A percentile compares a stretch with the other conserved stretches of the same genome.
phyloP scores from a whole-genome alignment of 2,329 filamentous ascomycete species.

The Exophiala sp. region DNA sequence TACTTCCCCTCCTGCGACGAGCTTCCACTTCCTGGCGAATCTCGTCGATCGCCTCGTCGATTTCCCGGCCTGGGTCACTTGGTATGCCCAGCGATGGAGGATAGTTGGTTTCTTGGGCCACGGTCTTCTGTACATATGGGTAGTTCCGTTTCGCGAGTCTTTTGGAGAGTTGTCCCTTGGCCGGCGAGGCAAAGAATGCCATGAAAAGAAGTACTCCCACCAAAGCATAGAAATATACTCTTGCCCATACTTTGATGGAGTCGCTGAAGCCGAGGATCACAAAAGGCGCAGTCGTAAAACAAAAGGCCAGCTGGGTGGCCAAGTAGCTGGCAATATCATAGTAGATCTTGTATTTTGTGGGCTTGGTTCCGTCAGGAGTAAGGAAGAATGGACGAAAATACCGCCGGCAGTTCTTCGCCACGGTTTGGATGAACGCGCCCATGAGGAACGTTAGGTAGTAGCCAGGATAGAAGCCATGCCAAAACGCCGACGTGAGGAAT shows the following conservation, averaged over 20 bases:
- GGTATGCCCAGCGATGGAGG: constrained; percentile 71
- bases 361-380: constrained; percentile 63
- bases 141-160: constrained; percentile 53
- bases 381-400: constrained; percentile 90
- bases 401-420: constrained; percentile 87
- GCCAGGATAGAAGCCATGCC: constrained; percentile 96
- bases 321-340: constrained; percentile 77
- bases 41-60: constrained; percentile 72
- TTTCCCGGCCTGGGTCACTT: constrained; percentile 65
- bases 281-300: constrained; percentile 79
- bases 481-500: constrained; percentile 88
- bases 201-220: constrained; percentile 60
- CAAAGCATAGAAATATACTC: constrained; percentile 83
- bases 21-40: constrained; percentile 66
- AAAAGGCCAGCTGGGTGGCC: constrained; percentile 73
- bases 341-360: constrained; percentile 68
- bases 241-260: constrained; percentile 69
- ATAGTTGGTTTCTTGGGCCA: constrained; percentile 55
- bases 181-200: constrained; percentile 73
- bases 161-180: constrained; percentile 56
- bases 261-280: constrained; percentile 67
- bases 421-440: constrained; percentile 84
- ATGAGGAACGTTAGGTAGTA: constrained; percentile 91
- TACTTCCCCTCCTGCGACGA: constrained; percentile 45
- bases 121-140: constrained; percentile 39